Evolutionary conservation across 2,329 filamentous ascomycete species (phyloP).

Genomic region (Aspergillus sp.): DNA sequence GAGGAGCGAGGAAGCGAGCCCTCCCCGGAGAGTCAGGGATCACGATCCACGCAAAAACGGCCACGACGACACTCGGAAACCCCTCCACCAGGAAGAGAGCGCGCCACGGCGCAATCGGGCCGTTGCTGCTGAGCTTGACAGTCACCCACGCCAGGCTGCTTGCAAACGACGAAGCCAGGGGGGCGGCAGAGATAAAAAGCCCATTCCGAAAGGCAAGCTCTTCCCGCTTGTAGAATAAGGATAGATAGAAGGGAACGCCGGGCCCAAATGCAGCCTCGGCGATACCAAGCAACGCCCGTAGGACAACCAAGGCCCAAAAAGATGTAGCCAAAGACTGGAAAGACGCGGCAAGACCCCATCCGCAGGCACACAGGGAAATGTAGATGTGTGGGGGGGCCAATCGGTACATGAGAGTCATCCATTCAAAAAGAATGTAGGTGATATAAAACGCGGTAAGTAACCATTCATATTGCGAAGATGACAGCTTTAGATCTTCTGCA

Average conservation of each 20-base stretch:
- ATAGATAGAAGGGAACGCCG: slow-evolving; percentile 55
- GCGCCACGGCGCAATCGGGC: slow-evolving; percentile 74
- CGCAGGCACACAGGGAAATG: slow-evolving; percentile 52
- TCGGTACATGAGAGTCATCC: slow-evolving; percentile 56
- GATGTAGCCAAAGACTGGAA: slow-evolving; percentile 59
- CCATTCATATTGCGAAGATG: slow-evolving; percentile 51
- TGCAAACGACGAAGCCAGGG: slow-evolving; percentile 57
- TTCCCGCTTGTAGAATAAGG: slow-evolving; percentile 52
- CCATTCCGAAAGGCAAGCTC: slow-evolving; percentile 81
- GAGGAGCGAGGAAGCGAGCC: slow-evolving; percentile 53
- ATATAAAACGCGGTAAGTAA: slow-evolving; percentile 55
- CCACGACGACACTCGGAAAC: slow-evolving; percentile 69
- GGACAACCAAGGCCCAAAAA: slow-evolving; percentile 46
- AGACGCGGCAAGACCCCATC: slow-evolving; percentile 72
- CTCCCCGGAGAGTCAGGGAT: slow-evolving; percentile 67
- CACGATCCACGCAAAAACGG: slow-evolving; percentile 62
- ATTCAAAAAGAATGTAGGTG: slow-evolving; percentile 56
- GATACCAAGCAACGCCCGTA: slow-evolving; percentile 42
- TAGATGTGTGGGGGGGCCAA: slow-evolving; percentile 53
- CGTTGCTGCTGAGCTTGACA: slow-evolving; percentile 53
- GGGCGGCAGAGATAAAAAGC: slow-evolving; percentile 69
- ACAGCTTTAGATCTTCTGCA: slow-evolving; percentile 44
- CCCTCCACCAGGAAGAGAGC: slow-evolving; percentile 76
- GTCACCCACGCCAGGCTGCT: slow-evolving; percentile 70
- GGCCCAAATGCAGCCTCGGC: slow-evolving; percentile 55